These are phyloP conservation scores for Penicillium verhagenii DNA, from an alignment of 495 filamentous ascomycete species.

Conservation along the genomic window DNA sequence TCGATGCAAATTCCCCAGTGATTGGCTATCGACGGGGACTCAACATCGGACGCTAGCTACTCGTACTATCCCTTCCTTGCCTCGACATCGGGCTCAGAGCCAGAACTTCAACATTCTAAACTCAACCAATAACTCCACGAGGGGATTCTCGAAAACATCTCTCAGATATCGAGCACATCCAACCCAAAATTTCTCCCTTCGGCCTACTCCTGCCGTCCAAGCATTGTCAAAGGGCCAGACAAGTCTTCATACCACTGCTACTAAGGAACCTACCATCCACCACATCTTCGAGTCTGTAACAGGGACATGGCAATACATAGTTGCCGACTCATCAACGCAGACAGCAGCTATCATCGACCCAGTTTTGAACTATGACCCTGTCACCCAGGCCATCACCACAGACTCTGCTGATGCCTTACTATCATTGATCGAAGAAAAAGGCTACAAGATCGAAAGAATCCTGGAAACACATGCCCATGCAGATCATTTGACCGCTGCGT, in stretches of 20 bases:
- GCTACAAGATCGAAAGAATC: constrained; percentile 47
- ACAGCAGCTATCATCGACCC: constrained; percentile 57
- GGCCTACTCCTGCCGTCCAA: not conserved
- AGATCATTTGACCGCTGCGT: constrained; percentile 59
- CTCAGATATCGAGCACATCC: not conserved
- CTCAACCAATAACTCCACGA: not conserved
- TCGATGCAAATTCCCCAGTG: not conserved
- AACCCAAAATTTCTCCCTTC: not conserved
- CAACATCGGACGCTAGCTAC: not conserved
- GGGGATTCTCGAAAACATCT: not conserved
- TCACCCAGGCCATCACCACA: constrained; percentile 46
- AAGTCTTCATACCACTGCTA: constrained; percentile 9
- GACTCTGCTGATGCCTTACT: constrained; percentile 50
- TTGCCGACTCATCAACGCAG: constrained; percentile 48
- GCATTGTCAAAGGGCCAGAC: not conserved
- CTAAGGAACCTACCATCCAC: constrained; percentile 39
- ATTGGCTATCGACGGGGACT: not conserved
- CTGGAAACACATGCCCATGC: constrained; percentile 64
- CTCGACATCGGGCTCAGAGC: not conserved
- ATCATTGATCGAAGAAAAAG: constrained; percentile 33
- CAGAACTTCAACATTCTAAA: not conserved
- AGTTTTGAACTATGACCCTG: constrained; percentile 56
- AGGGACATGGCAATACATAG: constrained; percentile 63
- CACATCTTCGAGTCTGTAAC: constrained; percentile 42
- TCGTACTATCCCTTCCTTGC: not conserved